Evolutionary conservation across 495 filamentous ascomycete species (phyloP).

Genomic region (Penicillium lagena): DNA sequence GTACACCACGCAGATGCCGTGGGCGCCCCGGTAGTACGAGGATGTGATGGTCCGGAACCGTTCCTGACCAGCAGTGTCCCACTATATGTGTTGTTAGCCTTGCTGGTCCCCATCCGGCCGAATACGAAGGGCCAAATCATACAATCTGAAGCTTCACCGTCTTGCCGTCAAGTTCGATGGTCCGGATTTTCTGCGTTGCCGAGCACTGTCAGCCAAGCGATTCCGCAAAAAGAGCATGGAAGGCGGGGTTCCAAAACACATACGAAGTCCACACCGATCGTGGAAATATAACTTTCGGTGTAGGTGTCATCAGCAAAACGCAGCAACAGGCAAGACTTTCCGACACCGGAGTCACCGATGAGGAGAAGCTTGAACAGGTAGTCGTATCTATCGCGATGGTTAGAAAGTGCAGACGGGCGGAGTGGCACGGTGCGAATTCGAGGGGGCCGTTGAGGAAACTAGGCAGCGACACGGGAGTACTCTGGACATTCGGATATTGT

Average conservation of each 20-base stretch:
- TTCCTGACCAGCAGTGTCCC: conserved; percentile 98
- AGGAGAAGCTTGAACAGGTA: conserved; percentile 99
- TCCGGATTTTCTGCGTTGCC: conserved; percentile 86
- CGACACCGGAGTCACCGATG: conserved; percentile 98
- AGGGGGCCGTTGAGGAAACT: background rate
- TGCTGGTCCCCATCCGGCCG: background rate
- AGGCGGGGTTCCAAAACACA: conserved; percentile 27
- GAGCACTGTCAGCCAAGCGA: conserved; percentile 15
- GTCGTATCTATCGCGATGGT: conserved; percentile 73
- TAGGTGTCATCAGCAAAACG: conserved; percentile 99
- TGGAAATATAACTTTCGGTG: conserved; percentile 99
- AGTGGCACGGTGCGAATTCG: conserved; percentile 2
- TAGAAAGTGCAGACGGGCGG: conserved; percentile 15
- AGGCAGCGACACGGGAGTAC: conserved; percentile 6
- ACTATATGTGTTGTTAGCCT: conserved; percentile 47
- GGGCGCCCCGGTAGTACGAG: conserved; percentile 97
- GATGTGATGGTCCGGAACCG: conserved; percentile 99
- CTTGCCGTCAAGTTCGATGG: conserved; percentile 98
- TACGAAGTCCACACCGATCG: conserved; percentile 99
- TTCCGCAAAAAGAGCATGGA: conserved; percentile 1
- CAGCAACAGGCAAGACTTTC: conserved; percentile 97
- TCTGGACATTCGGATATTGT: conserved; percentile 7
- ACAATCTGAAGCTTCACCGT: conserved; percentile 99
- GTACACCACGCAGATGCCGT: conserved; percentile 99
- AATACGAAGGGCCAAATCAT: conserved; percentile 30